phyloP scores from a whole-genome alignment of 169 alveolate genomes.

The Plasmodium relictum region DNA sequence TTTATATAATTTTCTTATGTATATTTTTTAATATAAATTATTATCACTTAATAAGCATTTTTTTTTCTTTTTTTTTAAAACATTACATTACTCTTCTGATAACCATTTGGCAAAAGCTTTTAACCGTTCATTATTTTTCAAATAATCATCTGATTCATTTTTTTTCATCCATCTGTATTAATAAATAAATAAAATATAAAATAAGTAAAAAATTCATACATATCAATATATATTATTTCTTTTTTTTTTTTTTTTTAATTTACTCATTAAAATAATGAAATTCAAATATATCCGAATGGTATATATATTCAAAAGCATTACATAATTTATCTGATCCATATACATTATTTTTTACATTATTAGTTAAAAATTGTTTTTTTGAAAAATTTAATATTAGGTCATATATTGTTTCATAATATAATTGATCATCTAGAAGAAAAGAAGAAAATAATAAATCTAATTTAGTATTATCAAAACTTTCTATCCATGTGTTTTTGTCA shows the following conservation, averaged over 20 bases:
- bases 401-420: conserved; percentile 67
- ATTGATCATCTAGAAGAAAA: conserved; percentile 48
- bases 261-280: conserved; percentile 72
- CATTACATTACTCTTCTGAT: conserved; percentile 34
- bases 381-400: conserved; percentile 54
- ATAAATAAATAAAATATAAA: neutral
- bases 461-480: conserved; percentile 36
- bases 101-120: conserved; percentile 77
- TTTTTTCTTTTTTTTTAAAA: neutral
- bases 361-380: conserved; percentile 21
- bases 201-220: neutral
- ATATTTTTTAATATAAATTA: no score
- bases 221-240: neutral
- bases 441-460: conserved; percentile 72
- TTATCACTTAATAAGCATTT: no score
- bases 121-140: conserved; percentile 55
- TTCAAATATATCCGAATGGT: conserved; percentile 74
- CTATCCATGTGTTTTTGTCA: conserved; percentile 73
- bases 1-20: no score
- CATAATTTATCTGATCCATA: conserved; percentile 54
- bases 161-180: conserved; percentile 59
- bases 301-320: conserved; percentile 47
- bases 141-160: conserved; percentile 37
- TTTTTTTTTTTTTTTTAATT: neutral
- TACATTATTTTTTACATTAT: conserved; percentile 41